phyloP scores from a whole-genome alignment of 1,139 yeast genomes.

The Lodderomyces jiufengensis region DNA sequence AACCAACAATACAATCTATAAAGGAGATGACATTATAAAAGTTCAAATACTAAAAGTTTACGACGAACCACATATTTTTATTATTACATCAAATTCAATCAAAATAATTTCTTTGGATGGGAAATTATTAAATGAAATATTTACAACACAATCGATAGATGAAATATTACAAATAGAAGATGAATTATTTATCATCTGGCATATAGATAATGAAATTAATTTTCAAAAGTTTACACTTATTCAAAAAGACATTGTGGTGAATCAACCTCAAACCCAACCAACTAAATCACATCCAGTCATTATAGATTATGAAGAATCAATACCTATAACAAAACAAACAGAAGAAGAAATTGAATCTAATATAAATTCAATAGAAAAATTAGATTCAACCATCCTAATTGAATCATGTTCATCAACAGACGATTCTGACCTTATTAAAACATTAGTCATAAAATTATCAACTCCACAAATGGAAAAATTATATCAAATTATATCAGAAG shows the following conservation, averaged over 20 bases:
- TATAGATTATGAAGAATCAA: too few species aligned
- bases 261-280: too few species aligned
- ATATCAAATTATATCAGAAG: constrained; percentile 31
- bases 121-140: too few species aligned
- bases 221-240: not conserved
- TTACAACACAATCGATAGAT: not conserved
- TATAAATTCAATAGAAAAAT: too few species aligned
- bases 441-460: constrained; percentile 19
- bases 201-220: constrained; percentile 6
- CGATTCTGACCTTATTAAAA: constrained; percentile 32
- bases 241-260: too few species aligned
- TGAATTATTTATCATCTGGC: constrained; percentile 4
- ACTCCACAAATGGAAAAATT: constrained; percentile 17
- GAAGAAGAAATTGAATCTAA: too few species aligned
- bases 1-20: constrained; percentile 3
- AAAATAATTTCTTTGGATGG: too few species aligned
- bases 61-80: too few species aligned
- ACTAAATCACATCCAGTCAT: too few species aligned
- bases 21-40: not conserved
- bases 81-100: too few species aligned
- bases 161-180: constrained; percentile 5
- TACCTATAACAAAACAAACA: too few species aligned
- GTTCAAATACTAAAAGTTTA: too few species aligned
- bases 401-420: constrained; percentile 34
- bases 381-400: constrained; percentile 9